Evolutionary conservation across 805 yeast species (phyloP), one percentile per base, ranked within the genome.

Genomic region (Cyberlindnera subsufficiens): DNA sequence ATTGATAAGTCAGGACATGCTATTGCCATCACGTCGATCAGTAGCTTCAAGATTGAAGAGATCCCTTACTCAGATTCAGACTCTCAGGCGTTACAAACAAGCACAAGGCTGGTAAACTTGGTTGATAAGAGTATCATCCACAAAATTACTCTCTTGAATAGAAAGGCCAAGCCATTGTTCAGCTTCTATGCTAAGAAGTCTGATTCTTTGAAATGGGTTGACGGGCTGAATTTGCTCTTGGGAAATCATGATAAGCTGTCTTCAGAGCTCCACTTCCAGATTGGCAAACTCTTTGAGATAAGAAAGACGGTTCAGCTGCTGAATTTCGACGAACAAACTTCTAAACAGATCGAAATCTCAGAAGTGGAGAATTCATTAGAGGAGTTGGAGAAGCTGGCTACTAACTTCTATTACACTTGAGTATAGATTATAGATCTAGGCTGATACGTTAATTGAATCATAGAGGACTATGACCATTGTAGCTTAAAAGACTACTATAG

Each of bases 121-220:
- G 68, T 72, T 37, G 79, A 85, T 6, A 74, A 83, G 42, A 77
- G 63, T 52, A 73, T 64, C 16, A 77, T 78, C 52, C 80, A 78
- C 39, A 78, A 73, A 53, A 77, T 82, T 40, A 66, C 76, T 1
- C 58, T 82, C 16, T 46, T 70, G 11, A 78, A 69, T 51, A 55
- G 70, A 52, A 56, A 61, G 31, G 63, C 63, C 30, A 69, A 71
- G 34, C 55, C 64, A 16, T 50, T 79, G 10, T 68, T 86, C 42
- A 60, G 70, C n/a, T 82, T 86, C 53, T 86, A 73, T 56, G 90
- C 84, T 45, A 81, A 86, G 1, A 74, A 75, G 49, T 86, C 82
- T 38, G 72, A 77, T 38, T 78, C 82, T 35, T 77, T 75, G 42
- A 75, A 80, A 7, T 87, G 95, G 95, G 65, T 82, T 30, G 95